Conservation (phyloP, 768 basidiomycete genomes). For the Boletus coccyginus region DNA sequence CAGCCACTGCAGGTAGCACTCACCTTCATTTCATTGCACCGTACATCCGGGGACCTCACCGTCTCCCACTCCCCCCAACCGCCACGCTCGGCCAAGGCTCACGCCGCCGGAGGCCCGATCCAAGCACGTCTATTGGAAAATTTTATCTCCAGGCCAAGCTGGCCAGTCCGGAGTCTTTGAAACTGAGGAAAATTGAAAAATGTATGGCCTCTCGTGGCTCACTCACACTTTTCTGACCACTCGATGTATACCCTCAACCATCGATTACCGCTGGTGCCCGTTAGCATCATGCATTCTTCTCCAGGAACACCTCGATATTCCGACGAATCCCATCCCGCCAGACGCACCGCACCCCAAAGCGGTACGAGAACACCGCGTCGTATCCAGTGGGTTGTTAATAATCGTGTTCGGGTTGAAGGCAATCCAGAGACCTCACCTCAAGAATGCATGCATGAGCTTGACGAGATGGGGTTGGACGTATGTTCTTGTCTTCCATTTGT, state of each 20-base stretch:
- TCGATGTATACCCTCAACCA: background rate
- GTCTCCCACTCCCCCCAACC: background rate
- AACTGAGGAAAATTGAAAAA: background rate
- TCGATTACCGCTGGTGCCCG: constrained; percentile 6
- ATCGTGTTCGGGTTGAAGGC: constrained; percentile 13
- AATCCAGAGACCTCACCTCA: constrained; percentile 5
- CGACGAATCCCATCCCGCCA: constrained; percentile 14
- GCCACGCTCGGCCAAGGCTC: background rate
- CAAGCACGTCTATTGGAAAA: no score
- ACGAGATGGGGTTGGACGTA: constrained; percentile 55
- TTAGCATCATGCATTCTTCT: constrained; percentile 19
- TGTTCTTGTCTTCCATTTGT: constrained; percentile 16
- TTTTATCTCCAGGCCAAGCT: background rate
- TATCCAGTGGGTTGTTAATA: constrained; percentile 48
- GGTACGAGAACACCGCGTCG: constrained; percentile 48
- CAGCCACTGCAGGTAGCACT: background rate
- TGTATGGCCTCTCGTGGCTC: constrained; percentile 1
- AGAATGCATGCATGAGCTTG: constrained; percentile 40
- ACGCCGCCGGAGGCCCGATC: background rate
- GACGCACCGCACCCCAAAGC: constrained; percentile 13
- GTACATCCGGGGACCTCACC: background rate
- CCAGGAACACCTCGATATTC: constrained; percentile 1
- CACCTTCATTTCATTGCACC: background rate
- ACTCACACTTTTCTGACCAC: background rate
- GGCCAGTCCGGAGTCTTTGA: background rate